Base-by-base conservation (phyloP, 1,139 yeast species). In the Yamadazyma diddensiae region DNA sequence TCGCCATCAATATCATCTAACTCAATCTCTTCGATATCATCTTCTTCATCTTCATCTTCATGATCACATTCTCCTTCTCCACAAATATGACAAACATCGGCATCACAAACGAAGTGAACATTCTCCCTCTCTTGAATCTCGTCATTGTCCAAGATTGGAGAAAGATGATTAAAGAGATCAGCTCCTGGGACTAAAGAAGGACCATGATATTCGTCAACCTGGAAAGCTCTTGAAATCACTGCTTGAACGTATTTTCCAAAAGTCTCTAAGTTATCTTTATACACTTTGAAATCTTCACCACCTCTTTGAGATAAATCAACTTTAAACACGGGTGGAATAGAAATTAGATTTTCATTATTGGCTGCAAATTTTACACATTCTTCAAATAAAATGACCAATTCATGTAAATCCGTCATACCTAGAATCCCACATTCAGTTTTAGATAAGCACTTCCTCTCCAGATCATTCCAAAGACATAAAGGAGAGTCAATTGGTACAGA, bases 161-260 rank as follows among this genome's bases (percentile, higher is more conserved):
- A 70, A 24, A 74, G 62, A 52, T 87, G 96, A 46, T 88, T 88
- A 60, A 88, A 88, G 30, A 90, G 62, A 55, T 90, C 95, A 0
- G 96, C 97, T 11, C 90, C 90, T 0, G 97, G 96, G 19, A 88
- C 95, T 38, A 90, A 61, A 0, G 84, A 85, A 24, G 82, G 69
- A 17, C 80, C 84, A 46, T 82, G 85, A 52, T 60, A 87, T 29
- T 68, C 70, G 53, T 90, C 97, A 13, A 90, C 78, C 34, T 79
- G 80, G 52, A 88, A 87, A 1, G 90, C 88, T 38, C 95, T 68
- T 1, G 94, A 79, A 0, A 88, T 77, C 10, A 86, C 79, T 1
- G 79, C 70, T 49, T 70, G 76, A 3, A 76, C 70, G 12, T 63
- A 58, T 9, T 71, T 69, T 2, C 79, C 81, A 52, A 79, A 82